Conservation (phyloP, 345 rosid genomes). For the Citrus mangshanensis region DNA sequence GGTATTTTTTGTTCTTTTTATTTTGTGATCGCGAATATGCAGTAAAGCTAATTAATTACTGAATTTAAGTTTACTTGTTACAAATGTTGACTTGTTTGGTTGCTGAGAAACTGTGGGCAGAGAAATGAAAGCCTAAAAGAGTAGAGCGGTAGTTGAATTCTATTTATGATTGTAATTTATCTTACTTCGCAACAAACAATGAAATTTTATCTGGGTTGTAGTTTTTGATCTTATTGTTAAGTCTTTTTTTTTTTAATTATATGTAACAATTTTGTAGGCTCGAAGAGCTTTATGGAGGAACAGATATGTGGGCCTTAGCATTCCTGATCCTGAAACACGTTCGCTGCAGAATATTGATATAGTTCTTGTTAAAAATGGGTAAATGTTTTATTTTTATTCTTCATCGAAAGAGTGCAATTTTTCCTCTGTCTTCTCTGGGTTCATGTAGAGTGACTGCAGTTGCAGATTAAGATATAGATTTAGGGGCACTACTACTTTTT, state of each 20-base stretch:
- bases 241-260: neutral
- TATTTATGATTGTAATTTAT: too few species aligned
- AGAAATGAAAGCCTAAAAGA: too few species aligned
- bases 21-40: too few species aligned
- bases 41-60: too few species aligned
- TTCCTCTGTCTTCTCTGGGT: neutral
- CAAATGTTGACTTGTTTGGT: neutral
- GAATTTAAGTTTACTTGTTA: neutral
- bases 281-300: conserved; percentile 82
- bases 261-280: conserved; percentile 37
- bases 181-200: too few species aligned
- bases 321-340: conserved; percentile 87
- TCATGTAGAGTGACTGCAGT: neutral
- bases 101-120: neutral
- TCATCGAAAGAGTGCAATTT: neutral
- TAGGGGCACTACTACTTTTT: too few species aligned
- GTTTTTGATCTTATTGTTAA: too few species aligned
- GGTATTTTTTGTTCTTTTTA: too few species aligned
- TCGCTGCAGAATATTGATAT: conserved; percentile 64
- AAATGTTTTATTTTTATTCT: neutral
- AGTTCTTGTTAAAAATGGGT: conserved; percentile 68
- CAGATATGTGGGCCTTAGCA: conserved; percentile 76
- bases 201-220: too few species aligned
- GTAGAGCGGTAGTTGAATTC: too few species aligned
- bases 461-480: too few species aligned